These are phyloP conservation scores for Auricularia heimuer DNA, from an alignment of 768 basidiomycete genomes.

Conservation along the genomic window DNA sequence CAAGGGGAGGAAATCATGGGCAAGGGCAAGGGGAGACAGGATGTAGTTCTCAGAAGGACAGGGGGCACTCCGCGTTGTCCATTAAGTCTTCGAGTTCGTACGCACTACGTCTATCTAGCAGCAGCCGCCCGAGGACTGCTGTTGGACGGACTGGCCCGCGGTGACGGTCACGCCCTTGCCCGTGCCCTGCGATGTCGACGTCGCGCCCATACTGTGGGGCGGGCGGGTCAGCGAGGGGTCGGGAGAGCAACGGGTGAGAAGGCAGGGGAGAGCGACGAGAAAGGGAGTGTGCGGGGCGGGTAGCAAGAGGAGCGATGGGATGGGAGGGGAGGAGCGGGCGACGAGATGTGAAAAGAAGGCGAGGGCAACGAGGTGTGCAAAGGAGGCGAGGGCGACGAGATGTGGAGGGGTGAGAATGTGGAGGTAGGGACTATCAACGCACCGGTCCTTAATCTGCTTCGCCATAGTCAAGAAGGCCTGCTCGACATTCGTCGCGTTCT, in stretches of 20 bases:
- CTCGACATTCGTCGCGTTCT: constrained; percentile 97
- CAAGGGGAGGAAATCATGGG: no score
- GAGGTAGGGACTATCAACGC: constrained; percentile 12
- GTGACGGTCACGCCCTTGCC: constrained; percentile 79
- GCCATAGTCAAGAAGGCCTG: constrained; percentile 99
- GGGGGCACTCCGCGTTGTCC: no score
- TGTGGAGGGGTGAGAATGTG: no score
- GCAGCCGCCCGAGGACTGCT: constrained; percentile 63
- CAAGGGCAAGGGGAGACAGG: no score
- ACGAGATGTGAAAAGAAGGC: not conserved
- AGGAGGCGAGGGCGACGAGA: not conserved
- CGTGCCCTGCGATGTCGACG: constrained; percentile 52
- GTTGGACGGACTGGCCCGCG: constrained; percentile 74
- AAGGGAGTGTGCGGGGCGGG: not conserved
- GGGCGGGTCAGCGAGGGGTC: not conserved
- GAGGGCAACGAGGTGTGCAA: not conserved
- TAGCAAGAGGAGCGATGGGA: no score
- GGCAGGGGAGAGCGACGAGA: not conserved
- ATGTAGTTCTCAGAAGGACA: no score
- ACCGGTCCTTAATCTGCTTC: constrained; percentile 92
- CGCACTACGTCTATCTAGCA: constrained; percentile 37
- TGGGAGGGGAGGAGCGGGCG: no score
- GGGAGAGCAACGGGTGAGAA: not conserved
- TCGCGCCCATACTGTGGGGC: constrained; percentile 66
- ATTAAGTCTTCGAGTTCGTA: no score